Percentiles rank a stretch among this genome's conserved stretches.
phyloP scores from a whole-genome alignment of 2,329 filamentous ascomycete species.

The Sphaerulina populicola region DNA sequence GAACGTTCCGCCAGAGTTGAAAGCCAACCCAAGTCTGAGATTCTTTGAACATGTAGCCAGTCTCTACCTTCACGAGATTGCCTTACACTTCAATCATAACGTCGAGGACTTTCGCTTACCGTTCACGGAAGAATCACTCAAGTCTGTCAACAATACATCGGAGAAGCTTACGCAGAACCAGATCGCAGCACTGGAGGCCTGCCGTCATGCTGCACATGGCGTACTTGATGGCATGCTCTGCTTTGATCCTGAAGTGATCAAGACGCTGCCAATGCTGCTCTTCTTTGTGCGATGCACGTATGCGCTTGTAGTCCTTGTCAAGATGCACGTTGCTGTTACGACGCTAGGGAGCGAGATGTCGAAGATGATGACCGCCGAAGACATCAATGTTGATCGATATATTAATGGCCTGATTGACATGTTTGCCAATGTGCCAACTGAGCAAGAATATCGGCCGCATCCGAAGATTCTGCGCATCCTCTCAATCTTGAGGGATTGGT shows the following conservation, averaged over 20 bases:
- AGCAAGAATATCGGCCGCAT: constrained; percentile 33
- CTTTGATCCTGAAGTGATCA: constrained; percentile 39
- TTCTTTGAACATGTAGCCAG: constrained; percentile 43
- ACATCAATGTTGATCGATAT: constrained; percentile 42
- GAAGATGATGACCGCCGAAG: constrained; percentile 42
- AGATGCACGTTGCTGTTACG: constrained; percentile 50
- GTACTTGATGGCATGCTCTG: constrained; percentile 44
- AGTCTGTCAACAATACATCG: constrained; percentile 33
- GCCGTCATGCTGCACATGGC: constrained; percentile 40
- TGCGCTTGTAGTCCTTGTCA: constrained; percentile 51
- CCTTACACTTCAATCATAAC: constrained; percentile 41
- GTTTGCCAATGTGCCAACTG: constrained; percentile 27
- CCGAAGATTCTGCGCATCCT: constrained; percentile 44
- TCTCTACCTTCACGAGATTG: constrained; percentile 46
- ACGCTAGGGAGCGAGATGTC: constrained; percentile 43
- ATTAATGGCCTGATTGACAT: constrained; percentile 41
- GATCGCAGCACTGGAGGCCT: constrained; percentile 42
- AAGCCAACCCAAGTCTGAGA: constrained; percentile 31
- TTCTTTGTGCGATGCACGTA: constrained; percentile 48
- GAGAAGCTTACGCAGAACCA: constrained; percentile 41
- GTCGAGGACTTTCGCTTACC: constrained; percentile 41
- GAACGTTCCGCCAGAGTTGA: constrained; percentile 36
- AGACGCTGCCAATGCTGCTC: constrained; percentile 39
- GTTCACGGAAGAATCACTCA: constrained; percentile 38
- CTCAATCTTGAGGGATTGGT: constrained; percentile 40